Evolutionary conservation across 495 filamentous ascomycete genomes (phyloP).

Genomic region (Collariella sp.): DNA sequence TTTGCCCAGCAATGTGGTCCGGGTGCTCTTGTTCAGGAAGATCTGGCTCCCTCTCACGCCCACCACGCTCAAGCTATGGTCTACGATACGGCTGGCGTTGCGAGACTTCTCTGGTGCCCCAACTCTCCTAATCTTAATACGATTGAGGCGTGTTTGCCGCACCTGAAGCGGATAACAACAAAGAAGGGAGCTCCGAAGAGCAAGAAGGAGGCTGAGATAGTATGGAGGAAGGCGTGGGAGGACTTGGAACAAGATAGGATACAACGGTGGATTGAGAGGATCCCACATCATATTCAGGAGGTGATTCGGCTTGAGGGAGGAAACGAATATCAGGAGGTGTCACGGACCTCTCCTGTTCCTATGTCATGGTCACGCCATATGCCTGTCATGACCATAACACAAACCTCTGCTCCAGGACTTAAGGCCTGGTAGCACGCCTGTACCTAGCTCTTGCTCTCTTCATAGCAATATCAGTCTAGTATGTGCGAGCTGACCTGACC

Average conservation of each 20-base stretch:
- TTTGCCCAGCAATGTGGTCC: conserved; percentile 24
- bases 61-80: conserved; percentile 12
- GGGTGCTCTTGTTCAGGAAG: conserved; percentile 19
- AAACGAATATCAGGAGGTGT: conserved; percentile 27
- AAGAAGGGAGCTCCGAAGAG: conserved; percentile 17
- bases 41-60: conserved; percentile 20
- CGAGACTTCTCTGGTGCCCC: conserved; percentile 18
- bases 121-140: conserved; percentile 31
- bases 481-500: too few species aligned
- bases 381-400: too few species aligned
- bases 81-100: conserved; percentile 14
- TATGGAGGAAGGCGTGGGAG: conserved; percentile 18
- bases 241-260: conserved; percentile 19
- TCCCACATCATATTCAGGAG: conserved; percentile 24
- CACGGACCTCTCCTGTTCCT: too few species aligned
- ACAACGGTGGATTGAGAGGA: conserved; percentile 28
- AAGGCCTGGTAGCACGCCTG: too few species aligned
- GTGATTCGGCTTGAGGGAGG: conserved; percentile 23
- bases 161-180: conserved; percentile 29
- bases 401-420: too few species aligned
- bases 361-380: too few species aligned
- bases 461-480: too few species aligned
- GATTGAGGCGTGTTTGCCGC: conserved; percentile 28
- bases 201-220: conserved; percentile 8
- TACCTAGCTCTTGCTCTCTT: too few species aligned